Conservation (phyloP, 495 filamentous ascomycete species). For the Annulohypoxylon nitens region DNA sequence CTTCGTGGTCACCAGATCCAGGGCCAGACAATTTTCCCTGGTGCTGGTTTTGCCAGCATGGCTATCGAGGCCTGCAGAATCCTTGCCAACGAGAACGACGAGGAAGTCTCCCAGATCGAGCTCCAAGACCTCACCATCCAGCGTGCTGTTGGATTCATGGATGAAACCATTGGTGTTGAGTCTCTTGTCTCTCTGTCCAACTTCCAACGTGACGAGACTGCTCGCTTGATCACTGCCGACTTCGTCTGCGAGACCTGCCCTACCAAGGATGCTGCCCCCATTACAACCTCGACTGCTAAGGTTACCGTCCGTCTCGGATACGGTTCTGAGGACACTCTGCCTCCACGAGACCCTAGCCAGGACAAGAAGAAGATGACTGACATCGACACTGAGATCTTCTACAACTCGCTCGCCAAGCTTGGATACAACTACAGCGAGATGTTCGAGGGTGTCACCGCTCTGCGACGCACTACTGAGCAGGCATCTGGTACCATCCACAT, state of each 20-base stretch:
- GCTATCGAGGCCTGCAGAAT: conserved; percentile 58
- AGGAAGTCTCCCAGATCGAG: conserved; percentile 37
- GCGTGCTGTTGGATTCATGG: conserved; percentile 21
- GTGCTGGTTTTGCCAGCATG: conserved; percentile 62
- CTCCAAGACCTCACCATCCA: conserved; percentile 38
- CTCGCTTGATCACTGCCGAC: conserved; percentile 3
- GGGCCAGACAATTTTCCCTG: conserved; percentile 65
- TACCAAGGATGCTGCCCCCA: conserved; percentile 5
- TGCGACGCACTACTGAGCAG: conserved; percentile 2
- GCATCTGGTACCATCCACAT: conserved; percentile 13
- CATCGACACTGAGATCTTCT: conserved; percentile 11
- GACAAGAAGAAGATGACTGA: conserved; percentile 21
- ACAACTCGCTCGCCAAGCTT: conserved; percentile 16
- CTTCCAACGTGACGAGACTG: conserved; percentile 7
- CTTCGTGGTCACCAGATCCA: conserved; percentile 59
- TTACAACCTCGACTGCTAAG: conserved; percentile 8
- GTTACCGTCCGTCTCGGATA: conserved; percentile 8
- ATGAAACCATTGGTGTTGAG: conserved; percentile 14
- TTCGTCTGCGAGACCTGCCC: conserved; percentile 19
- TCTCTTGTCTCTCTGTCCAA: conserved; percentile 8
- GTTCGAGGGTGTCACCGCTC: conserved; percentile 11
- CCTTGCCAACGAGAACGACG: background rate
- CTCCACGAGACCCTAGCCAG: conserved; percentile 10
- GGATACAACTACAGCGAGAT: conserved; percentile 19
- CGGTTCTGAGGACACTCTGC: conserved; percentile 12